phyloP scores from a whole-genome alignment of 306 rosid genomes.

The Astragalus glycyphyllos region DNA sequence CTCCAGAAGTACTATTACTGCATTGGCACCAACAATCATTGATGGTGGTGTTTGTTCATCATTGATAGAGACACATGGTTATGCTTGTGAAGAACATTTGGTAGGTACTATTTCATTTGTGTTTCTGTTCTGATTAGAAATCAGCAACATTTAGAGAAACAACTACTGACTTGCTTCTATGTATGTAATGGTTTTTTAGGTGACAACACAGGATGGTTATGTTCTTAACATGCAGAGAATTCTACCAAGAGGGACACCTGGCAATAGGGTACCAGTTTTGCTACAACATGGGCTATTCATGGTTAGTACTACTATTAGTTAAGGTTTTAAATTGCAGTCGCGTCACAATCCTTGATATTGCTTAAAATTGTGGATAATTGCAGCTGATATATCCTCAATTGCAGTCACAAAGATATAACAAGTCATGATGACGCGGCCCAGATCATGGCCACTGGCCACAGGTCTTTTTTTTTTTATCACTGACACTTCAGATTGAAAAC shows the following conservation, averaged over 20 bases:
- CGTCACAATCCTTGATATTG: too few species aligned
- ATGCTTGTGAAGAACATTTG: conserved; percentile 75
- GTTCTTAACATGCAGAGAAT: conserved; percentile 78
- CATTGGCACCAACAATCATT: conserved; percentile 38
- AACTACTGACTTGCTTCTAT: background rate
- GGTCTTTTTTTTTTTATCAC: too few species aligned
- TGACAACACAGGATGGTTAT: conserved; percentile 72
- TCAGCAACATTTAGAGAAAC: conserved; percentile 17
- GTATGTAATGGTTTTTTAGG: conserved; percentile 53
- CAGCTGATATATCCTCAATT: too few species aligned
- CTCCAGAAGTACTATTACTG: conserved; percentile 24
- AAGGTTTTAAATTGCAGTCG: too few species aligned
- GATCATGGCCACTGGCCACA: too few species aligned
- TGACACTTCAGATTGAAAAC: too few species aligned
- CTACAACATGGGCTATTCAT: conserved; percentile 78
- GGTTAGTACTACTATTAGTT: conserved; percentile 51
- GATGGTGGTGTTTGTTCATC: conserved; percentile 69
- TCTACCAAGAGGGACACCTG: conserved; percentile 45
- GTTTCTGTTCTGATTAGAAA: conserved; percentile 34
- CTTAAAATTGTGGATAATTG: too few species aligned
- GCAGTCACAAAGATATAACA: too few species aligned
- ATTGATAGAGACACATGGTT: conserved; percentile 62
- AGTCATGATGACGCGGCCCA: too few species aligned
- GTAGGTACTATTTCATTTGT: conserved; percentile 44
- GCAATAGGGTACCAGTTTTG: conserved; percentile 59